These are phyloP conservation scores for Thymus mandschuricus DNA, from an alignment of 257 asterid species.

Conservation along the genomic window DNA sequence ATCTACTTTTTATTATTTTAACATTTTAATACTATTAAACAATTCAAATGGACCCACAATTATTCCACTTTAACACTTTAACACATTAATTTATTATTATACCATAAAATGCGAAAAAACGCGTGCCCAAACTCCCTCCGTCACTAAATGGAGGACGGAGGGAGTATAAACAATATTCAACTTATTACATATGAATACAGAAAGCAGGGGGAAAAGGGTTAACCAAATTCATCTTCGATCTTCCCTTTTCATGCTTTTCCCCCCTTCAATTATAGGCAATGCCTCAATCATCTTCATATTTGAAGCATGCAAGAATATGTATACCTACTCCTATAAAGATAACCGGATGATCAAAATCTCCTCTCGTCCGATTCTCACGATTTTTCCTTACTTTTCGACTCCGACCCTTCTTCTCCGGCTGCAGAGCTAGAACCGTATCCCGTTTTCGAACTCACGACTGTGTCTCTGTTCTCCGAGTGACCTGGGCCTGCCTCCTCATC, in stretches of 20 bases:
- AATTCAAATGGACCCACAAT: too few relatives aligned
- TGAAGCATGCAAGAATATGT: constrained; percentile 13
- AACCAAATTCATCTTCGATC: background rate
- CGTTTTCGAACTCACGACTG: constrained; percentile 33
- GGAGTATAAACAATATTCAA: background rate
- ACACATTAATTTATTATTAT: too few relatives aligned
- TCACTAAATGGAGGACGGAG: too few relatives aligned
- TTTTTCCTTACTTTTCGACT: constrained; percentile 16
- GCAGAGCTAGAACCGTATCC: constrained; percentile 43
- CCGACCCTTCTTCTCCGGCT: constrained; percentile 6
- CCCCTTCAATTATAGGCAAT: constrained; percentile 21
- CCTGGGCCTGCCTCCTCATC: constrained; percentile 52
- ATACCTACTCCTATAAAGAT: constrained; percentile 24
- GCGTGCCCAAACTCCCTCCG: too few relatives aligned
- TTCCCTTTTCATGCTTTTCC: constrained; percentile 4
- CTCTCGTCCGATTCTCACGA: constrained; percentile 10
- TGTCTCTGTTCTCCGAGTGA: constrained; percentile 31
- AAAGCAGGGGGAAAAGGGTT: background rate
- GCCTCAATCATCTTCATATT: constrained; percentile 11
- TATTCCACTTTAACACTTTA: too few relatives aligned
- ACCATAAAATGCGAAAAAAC: too few relatives aligned
- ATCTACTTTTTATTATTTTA: too few relatives aligned
- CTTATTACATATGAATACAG: background rate
- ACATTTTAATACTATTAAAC: too few relatives aligned
- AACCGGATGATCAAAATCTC: background rate